These are phyloP conservation scores for Trichosporon asahii DNA, from an alignment of 1,284 basidiomycete genomes.

Conservation along the genomic window DNA sequence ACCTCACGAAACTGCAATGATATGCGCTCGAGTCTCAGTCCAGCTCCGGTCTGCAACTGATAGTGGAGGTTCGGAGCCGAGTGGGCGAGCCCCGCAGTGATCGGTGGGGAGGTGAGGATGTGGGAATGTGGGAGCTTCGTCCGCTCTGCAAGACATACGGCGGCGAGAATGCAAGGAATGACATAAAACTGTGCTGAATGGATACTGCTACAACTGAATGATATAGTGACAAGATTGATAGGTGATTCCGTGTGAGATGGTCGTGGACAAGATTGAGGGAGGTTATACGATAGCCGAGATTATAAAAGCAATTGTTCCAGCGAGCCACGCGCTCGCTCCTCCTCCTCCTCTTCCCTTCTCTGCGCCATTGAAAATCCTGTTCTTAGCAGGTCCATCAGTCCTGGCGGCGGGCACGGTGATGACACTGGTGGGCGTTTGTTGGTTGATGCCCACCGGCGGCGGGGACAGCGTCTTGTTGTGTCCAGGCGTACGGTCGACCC, in stretches of 20 bases:
- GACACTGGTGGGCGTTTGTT: background rate
- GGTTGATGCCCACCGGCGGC: background rate
- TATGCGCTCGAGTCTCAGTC: no score
- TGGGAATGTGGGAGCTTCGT: no score
- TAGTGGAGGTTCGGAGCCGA: no score
- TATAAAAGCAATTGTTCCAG: background rate
- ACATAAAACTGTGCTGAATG: background rate
- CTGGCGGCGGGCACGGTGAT: background rate
- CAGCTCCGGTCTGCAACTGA: no score
- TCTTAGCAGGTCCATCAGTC: background rate
- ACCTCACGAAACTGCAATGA: no score
- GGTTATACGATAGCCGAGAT: no score
- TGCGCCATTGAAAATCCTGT: background rate
- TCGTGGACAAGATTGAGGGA: no score
- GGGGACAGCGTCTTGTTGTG: background rate
- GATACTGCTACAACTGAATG: background rate
- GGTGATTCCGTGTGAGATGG: background rate
- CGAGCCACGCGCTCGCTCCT: no score
- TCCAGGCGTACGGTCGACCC: background rate
- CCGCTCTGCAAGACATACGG: no score
- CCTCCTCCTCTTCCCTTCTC: no score
- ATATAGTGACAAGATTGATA: background rate
- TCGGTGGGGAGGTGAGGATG: no score
- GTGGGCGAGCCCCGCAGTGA: no score
- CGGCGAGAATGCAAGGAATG: constrained; percentile 4